Base-by-base conservation (phyloP, 148 eudicot genomes). In the Rhododendron ferrugineum region DNA sequence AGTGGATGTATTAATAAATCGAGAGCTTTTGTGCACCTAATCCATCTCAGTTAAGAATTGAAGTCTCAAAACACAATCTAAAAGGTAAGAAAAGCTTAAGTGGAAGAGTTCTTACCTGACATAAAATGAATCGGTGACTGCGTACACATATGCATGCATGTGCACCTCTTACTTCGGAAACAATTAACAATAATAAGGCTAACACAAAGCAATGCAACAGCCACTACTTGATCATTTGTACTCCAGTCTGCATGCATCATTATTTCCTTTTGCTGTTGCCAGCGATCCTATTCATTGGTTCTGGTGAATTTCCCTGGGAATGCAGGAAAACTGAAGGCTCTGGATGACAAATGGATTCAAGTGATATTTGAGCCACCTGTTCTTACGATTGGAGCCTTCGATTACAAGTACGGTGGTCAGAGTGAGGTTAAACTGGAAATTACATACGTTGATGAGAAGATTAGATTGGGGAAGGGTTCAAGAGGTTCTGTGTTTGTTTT, bases 401-500 rank as follows among this genome's bases (percentile, higher is more conserved):
- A 94, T 78, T 97, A 94, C 75, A 91, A 85, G 75, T 97, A 95
- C 40, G 98, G 98, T 50, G 95, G 99, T 49, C 86, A 94, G 86
- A 97, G 99, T 85, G 98, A 95, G 86, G 99, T 97, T 75, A 93
- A 94, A 84, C 94, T 97, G 64, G 92, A 97, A 86, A 95, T 97
- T 78, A 97, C 96, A 52, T 97, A 97, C 88, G 81, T 97, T 1
- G 99, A 97, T 72, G 96, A 97, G 83, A 92, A 95, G 88, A 89
- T 97, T 73, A 92, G 99, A 87, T 85, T 97, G 76, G 99, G 99
- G 32, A 92, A 90, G 66, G 99, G 99, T 9, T 97, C 99, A 50
- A 89, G 96, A 92, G 99, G 98, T 46, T 93, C 99, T n/a, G 83
- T 97, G 42, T 97, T 97, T 91, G 99, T 97, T 83, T 97, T 97